These are phyloP conservation scores for Gaultheria prostrata DNA, from an alignment of 148 eudicot genomes.

Conservation along the genomic window DNA sequence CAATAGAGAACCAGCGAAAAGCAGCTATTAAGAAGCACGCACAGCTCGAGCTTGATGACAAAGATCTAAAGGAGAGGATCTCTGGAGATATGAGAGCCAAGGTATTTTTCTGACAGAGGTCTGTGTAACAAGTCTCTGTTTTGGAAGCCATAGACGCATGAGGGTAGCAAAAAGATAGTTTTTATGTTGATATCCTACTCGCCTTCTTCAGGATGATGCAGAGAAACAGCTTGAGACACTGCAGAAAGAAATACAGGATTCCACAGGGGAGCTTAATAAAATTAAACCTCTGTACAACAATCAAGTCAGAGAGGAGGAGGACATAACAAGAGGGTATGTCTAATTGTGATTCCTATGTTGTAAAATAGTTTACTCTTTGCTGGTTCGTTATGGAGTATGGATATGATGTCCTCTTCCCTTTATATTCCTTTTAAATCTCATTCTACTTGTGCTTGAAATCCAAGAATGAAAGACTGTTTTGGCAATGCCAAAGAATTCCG, in stretches of 20 bases:
- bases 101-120: constrained; percentile 36
- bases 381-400: neutral
- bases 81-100: constrained; percentile 51
- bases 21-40: constrained; percentile 72
- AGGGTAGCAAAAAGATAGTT: neutral
- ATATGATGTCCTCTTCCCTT: neutral
- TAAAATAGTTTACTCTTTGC: neutral
- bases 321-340: constrained; percentile 69
- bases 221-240: constrained; percentile 60
- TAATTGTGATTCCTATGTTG: neutral
- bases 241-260: constrained; percentile 66
- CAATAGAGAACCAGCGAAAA: constrained; percentile 60
- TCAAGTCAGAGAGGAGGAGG: constrained; percentile 73
- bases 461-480: neutral
- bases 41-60: constrained; percentile 81
- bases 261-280: constrained; percentile 55
- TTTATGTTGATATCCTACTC: constrained; percentile 2
- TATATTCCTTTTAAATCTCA: neutral
- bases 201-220: constrained; percentile 64
- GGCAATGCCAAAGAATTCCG: neutral
- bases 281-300: constrained; percentile 58
- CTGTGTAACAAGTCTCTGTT: neutral
- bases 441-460: neutral
- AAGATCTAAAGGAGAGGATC: constrained; percentile 76
- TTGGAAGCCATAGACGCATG: neutral